Base-by-base conservation (phyloP, 495 filamentous ascomycete species). In the Patellaria atrata region DNA sequence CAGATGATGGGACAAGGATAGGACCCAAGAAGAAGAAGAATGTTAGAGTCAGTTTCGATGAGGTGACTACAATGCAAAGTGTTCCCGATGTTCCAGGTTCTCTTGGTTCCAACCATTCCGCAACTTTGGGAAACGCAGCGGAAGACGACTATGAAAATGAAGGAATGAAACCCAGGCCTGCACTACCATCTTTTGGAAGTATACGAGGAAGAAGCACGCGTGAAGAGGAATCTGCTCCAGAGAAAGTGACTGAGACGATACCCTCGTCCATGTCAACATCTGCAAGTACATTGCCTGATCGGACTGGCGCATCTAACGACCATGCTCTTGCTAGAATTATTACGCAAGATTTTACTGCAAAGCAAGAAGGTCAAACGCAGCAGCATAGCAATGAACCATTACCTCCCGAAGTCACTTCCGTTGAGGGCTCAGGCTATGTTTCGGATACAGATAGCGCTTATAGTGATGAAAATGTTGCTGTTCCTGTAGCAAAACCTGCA, bases 1-100 rank as follows among this genome's bases (percentile, higher is more conserved):
- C 72, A 3, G 77, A 83, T 15, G 80, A 84, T 16, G 60, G 62
- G 8, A 39, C 50, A 4, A 54, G 63, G 17, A 37, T 57, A 4
- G 51, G 51, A 10, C 27, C 24, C 12, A 55, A 53, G 38, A 76
- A 70, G 27, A 87, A 74, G 55, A 86, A 78, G 48, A 59, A 63
- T 17, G 75, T 68, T 5, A 71, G 82, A 33, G 85, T 94, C 43
- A 93, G 83, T 55, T 94, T 93, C 45, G 82, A 89, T 42, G 83
- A 91, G 15, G n/a, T n/a, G n/a, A n/a, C n/a, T n/a, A n/a, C n/a
- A n/a, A n/a, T n/a, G n/a, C n/a, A n/a, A n/a, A n/a, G n/a, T n/a
- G 68, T 71, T 22, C 61, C 72, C 1, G 64, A 73, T 25, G 56
- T 75, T 33, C 69, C 76, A 7, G 75, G 68, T 14, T 62, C 72